These are phyloP conservation scores for Cystoisospora suis DNA, from an alignment of 169 alveolate species.

Conservation along the genomic window DNA sequence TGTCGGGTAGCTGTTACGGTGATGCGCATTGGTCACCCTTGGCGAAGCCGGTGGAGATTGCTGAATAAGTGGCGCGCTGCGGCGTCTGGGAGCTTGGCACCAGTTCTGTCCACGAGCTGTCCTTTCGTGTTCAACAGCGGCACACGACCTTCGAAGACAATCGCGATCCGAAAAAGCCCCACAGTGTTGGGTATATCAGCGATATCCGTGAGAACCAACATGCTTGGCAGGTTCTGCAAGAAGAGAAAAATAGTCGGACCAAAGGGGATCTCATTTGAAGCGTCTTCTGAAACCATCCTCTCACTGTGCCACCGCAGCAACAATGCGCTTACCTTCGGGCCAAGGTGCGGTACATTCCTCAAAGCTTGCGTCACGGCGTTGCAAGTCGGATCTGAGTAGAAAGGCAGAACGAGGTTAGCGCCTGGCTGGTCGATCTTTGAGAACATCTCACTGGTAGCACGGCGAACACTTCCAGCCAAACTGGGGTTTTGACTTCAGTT, in stretches of 20 bases:
- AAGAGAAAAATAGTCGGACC: no score
- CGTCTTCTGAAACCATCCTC: no score
- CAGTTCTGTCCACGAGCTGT: not conserved
- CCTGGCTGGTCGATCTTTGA: no score
- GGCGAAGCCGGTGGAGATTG: not conserved
- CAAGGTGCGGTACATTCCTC: slow-evolving; percentile 3
- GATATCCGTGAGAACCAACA: slow-evolving; percentile 61
- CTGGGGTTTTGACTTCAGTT: no score
- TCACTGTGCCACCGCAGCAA: no score
- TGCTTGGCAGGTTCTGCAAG: slow-evolving; percentile 54
- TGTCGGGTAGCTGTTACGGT: no score
- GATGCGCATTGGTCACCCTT: no score
- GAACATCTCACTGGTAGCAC: no score
- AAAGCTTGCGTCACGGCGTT: slow-evolving; percentile 7
- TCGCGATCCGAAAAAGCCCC: slow-evolving; percentile 35
- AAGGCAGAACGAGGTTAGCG: not conserved
- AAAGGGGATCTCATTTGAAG: no score
- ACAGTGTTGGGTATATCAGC: slow-evolving; percentile 37
- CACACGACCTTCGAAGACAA: slow-evolving; percentile 59
- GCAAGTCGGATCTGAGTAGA: slow-evolving; percentile 3
- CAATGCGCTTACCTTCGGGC: not conserved
- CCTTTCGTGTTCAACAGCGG: slow-evolving; percentile 48
- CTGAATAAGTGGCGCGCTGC: not conserved
- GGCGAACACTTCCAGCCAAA: no score
- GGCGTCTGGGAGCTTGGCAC: not conserved